Evolutionary conservation across 345 rosid species (phyloP), one percentile per base, ranked within the genome.

Genomic region (Citrus unshiu): DNA sequence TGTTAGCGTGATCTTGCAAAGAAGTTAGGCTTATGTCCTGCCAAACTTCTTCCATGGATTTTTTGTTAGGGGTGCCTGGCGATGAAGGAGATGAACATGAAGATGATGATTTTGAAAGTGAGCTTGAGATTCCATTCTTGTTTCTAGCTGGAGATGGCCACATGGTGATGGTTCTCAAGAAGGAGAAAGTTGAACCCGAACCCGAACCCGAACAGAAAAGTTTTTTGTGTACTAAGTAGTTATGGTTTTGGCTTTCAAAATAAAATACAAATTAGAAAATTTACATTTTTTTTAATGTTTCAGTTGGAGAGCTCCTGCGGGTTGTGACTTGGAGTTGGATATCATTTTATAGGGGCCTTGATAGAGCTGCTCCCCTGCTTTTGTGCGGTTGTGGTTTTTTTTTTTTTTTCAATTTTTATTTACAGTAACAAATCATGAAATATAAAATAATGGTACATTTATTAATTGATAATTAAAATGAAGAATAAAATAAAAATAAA

Each of bases 21-120:
- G 77, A 79, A 61, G 82, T 18, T 3, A 85, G 74, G 59, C 56
- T 84, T 46, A 87, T 83, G 24, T 87, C 85, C 64, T 84, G 75
- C 92, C 93, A 86, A 10, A 86, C 84, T n/a, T 89, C 91, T 65
- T 87, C 92, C 87, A 88, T 88, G 70, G 87, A 75, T 65, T 22
- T 65, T 66, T 34, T 69, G 57, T 4, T 24, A 35, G 59, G 13
- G 4, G 75, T 14, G 21, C 27, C 14, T 4, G 78, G n/a, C 2
- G 79, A 60, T 37, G 78, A 12, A 68, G 72, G 58, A 35, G 85
- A 40, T 12, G 81, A 78, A 35, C 34, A 76, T 10, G 74, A 65
- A 60, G 83, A 60, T 8, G 62, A 65, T 9, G 81, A 68, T 46
- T 77, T 78, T 60, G 83, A 71, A 56, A 73, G 61, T 2, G 84